A percentile compares a stretch with the other conserved stretches of the same genome.
Evolutionary conservation across 1,139 yeast genomes (phyloP).

Genomic region (Nakaseomyces glabratus): DNA sequence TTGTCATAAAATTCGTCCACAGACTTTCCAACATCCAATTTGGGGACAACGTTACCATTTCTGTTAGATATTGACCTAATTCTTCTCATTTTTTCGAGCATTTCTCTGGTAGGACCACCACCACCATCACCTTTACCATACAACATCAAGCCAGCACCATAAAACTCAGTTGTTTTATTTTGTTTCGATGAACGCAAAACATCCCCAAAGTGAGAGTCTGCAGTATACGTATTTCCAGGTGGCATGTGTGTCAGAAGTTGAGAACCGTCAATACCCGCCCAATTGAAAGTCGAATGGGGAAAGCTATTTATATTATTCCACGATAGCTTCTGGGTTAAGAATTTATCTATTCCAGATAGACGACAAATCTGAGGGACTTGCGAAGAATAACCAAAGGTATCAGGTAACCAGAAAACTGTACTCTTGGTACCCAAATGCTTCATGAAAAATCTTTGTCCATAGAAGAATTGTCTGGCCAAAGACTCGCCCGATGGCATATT

Average conservation of each 20-base stretch:
- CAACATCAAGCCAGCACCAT: slow-evolving; percentile 69
- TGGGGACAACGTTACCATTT: slow-evolving; percentile 68
- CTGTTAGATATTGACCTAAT: slow-evolving; percentile 81
- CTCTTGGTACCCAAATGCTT: slow-evolving; percentile 70
- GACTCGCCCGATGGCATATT: slow-evolving; percentile 92
- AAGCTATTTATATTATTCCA: slow-evolving; percentile 92
- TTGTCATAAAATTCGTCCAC: slow-evolving; percentile 73
- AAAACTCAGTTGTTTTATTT: slow-evolving; percentile 74
- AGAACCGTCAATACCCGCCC: slow-evolving; percentile 92
- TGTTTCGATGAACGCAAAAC: slow-evolving; percentile 69
- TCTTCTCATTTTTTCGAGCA: slow-evolving; percentile 85
- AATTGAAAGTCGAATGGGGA: slow-evolving; percentile 84
- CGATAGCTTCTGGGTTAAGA: slow-evolving; percentile 84
- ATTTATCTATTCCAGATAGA: slow-evolving; percentile 69
- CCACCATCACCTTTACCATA: slow-evolving; percentile 98
- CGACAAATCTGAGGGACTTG: slow-evolving; percentile 92
- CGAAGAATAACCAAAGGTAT: slow-evolving; percentile 92
- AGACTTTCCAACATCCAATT: slow-evolving; percentile 59
- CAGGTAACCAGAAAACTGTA: slow-evolving; percentile 87
- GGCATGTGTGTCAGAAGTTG: slow-evolving; percentile 97
- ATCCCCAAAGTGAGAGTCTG: slow-evolving; percentile 87
- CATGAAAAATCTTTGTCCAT: slow-evolving; percentile 80
- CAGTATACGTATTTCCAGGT: slow-evolving; percentile 92
- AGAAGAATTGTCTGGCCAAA: slow-evolving; percentile 73
- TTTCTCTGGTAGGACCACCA: slow-evolving; percentile 92